Evolutionary conservation across 176 grass and related monocot genomes (phyloP).

Genomic region (Cenchrus fungigraminus): DNA sequence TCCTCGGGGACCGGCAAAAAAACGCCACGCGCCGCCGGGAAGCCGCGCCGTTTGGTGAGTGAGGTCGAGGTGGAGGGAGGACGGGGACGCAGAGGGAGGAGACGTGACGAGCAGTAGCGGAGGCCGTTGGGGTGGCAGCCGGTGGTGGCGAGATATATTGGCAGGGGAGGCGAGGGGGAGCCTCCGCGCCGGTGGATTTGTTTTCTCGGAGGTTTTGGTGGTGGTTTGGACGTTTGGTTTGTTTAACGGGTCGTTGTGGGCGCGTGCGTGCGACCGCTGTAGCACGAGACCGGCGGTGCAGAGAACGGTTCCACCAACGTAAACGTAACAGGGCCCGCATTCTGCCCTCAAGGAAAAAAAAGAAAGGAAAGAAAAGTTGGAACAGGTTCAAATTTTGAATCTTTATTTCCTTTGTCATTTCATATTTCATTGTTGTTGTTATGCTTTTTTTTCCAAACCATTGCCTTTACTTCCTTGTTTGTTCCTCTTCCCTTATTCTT

Average conservation of each 20-base stretch:
- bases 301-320: conserved; percentile 3
- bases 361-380: background rate
- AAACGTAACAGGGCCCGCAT: background rate
- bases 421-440: background rate
- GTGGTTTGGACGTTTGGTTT: conserved; percentile 5
- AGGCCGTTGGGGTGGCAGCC: background rate
- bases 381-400: conserved; percentile 24
- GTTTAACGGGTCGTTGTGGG: conserved; percentile 50
- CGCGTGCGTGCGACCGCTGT: conserved; percentile 34
- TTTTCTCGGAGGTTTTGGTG: conserved; percentile 40
- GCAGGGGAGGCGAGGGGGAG: background rate
- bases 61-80: background rate
- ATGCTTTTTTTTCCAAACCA: background rate
- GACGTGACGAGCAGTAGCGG: conserved; percentile 44
- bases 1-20: background rate
- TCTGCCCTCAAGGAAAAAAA: no score
- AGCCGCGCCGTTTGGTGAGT: background rate
- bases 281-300: background rate
- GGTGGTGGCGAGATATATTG: background rate
- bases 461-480: background rate
- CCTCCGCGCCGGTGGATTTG: conserved; percentile 43
- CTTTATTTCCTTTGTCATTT: background rate
- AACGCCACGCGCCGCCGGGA: background rate
- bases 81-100: background rate
- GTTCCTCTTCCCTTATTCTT: background rate